These are phyloP conservation scores for Mortierella sp. DNA, from an alignment of 371 early-diverging fungal species.

Conservation along the genomic window DNA sequence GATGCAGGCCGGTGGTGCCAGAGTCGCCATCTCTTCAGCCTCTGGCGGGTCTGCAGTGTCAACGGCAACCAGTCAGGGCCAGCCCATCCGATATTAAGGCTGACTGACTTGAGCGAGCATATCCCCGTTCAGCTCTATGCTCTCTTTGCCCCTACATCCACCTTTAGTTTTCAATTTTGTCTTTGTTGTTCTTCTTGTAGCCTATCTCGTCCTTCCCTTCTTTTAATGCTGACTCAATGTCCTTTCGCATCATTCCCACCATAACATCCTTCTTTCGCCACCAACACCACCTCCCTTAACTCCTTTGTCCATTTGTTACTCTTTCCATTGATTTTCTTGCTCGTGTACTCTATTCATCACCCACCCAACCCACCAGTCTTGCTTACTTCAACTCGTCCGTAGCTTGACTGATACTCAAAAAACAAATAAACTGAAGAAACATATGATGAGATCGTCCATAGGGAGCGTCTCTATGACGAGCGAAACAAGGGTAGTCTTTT, in stretches of 20 bases:
- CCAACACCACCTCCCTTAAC: background rate
- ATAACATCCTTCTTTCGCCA: background rate
- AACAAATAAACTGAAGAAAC: background rate
- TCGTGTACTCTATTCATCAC: slow-evolving; percentile 10
- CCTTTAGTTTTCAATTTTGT: background rate
- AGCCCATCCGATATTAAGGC: slow-evolving; percentile 20
- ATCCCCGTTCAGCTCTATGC: no score
- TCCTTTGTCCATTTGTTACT: background rate
- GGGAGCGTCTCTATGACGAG: no score
- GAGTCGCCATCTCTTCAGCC: slow-evolving; percentile 25
- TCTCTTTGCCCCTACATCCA: background rate
- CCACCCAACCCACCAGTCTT: background rate
- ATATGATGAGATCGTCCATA: no score
- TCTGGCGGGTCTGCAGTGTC: slow-evolving; percentile 19
- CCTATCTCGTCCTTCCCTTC: slow-evolving; percentile 4
- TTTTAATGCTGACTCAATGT: background rate
- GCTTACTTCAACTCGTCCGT: background rate
- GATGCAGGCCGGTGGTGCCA: slow-evolving; percentile 33
- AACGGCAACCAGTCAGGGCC: slow-evolving; percentile 15
- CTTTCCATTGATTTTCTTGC: background rate
- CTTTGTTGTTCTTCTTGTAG: background rate
- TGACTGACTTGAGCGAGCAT: background rate
- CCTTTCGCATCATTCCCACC: background rate
- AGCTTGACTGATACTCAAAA: background rate
- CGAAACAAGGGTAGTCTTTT: no score